A percentile compares a stretch with the other conserved stretches of the same genome.
phyloP scores from a whole-genome alignment of 169 alveolate genomes.

The Plasmodium vivax region DNA sequence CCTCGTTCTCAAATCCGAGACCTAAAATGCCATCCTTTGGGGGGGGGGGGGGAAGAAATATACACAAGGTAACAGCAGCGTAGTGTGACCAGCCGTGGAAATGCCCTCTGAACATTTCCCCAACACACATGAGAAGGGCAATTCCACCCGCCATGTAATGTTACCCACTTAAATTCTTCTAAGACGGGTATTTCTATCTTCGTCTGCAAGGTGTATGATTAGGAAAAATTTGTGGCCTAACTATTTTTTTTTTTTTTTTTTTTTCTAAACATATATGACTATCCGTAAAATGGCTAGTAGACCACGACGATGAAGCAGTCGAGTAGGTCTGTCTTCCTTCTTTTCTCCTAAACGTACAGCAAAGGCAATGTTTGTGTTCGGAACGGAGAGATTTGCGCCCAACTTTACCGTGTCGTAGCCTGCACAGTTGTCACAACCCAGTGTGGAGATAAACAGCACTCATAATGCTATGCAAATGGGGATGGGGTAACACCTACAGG shows the following conservation, averaged over 20 bases:
- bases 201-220: conserved; percentile 23
- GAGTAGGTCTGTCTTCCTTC: not conserved
- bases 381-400: conserved; percentile 25
- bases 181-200: conserved; percentile 62
- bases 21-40: conserved; percentile 85
- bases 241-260: conserved; percentile 4
- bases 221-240: not conserved
- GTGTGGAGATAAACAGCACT: not conserved
- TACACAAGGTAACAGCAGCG: not conserved
- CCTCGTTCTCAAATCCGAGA: conserved; percentile 82
- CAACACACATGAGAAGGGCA: not conserved
- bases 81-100: not conserved
- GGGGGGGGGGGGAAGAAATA: not conserved
- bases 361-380: conserved; percentile 67
- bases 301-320: not conserved
- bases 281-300: not conserved
- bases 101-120: not conserved
- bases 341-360: conserved; percentile 26
- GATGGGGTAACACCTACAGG: not conserved
- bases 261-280: not conserved
- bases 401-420: conserved; percentile 62
- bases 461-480: not conserved
- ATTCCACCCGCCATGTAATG: not conserved
- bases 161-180: conserved; percentile 71
- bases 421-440: not conserved